Conservation (phyloP, 2,329 filamentous ascomycete species). For the Cadophora luteo-olivacea region DNA sequence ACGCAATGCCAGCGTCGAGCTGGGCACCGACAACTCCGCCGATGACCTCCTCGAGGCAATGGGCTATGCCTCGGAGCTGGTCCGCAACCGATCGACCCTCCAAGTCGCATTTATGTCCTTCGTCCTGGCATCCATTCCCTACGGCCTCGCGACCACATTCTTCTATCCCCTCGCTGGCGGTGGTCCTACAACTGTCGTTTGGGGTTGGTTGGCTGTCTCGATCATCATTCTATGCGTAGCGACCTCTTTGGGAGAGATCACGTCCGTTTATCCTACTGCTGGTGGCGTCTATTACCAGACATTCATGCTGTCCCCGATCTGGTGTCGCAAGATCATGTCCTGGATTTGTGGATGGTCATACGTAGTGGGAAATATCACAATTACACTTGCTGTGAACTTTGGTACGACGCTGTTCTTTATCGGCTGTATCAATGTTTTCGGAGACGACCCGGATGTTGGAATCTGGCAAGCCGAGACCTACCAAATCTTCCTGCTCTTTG, state of each 20-base stretch:
- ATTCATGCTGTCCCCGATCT: constrained; percentile 70
- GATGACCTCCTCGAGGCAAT: constrained; percentile 68
- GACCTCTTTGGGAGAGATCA: constrained; percentile 74
- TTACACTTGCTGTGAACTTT: constrained; percentile 78
- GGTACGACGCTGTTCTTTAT: constrained; percentile 50
- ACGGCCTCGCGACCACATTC: constrained; percentile 68
- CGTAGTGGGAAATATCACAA: constrained; percentile 78
- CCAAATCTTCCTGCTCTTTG: constrained; percentile 56
- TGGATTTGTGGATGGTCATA: constrained; percentile 79
- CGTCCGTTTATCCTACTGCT: constrained; percentile 74
- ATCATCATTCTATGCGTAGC: constrained; percentile 74
- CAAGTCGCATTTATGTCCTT: constrained; percentile 80
- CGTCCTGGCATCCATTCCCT: constrained; percentile 76
- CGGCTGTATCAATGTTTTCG: constrained; percentile 62
- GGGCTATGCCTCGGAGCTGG: constrained; percentile 70
- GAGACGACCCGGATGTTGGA: constrained; percentile 52
- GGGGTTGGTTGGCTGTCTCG: constrained; percentile 75
- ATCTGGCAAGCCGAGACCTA: constrained; percentile 53
- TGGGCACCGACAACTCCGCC: constrained; percentile 45
- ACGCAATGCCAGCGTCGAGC: constrained; percentile 8
- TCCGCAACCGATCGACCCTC: constrained; percentile 68
- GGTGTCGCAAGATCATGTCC: constrained; percentile 65
- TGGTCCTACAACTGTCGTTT: constrained; percentile 73
- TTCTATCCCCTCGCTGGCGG: constrained; percentile 71
- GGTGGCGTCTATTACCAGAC: constrained; percentile 81